A percentile compares a stretch with the other conserved stretches of the same genome.
phyloP scores from a whole-genome alignment of 345 rosid genomes.

The Eucalyptus leucophloia region DNA sequence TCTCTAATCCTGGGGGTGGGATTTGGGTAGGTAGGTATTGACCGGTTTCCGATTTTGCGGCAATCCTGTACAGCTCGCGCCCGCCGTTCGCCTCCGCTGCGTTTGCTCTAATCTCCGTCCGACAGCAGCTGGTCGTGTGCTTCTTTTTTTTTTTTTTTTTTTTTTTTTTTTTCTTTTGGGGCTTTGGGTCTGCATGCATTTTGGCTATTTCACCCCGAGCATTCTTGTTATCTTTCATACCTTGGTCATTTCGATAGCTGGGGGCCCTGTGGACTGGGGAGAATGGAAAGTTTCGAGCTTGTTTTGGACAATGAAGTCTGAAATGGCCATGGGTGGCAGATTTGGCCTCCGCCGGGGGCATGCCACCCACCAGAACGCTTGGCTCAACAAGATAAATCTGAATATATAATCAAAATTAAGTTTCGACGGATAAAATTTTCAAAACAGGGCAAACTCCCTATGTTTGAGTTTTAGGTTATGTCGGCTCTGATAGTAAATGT shows the following conservation, averaged over 20 bases:
- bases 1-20: background rate
- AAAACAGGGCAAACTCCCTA: no score
- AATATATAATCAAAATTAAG: no score
- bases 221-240: background rate
- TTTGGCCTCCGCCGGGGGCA: no score
- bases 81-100: background rate
- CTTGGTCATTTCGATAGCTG: background rate
- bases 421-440: no score
- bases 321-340: no score
- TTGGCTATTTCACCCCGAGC: background rate
- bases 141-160: no score
- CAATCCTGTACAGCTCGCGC: background rate
- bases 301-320: background rate
- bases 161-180: background rate
- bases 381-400: fast-evolving
- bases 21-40: background rate
- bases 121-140: background rate
- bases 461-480: no score
- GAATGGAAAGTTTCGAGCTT: background rate
- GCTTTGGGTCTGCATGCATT: background rate
- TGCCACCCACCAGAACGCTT: no score
- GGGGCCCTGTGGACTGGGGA: background rate
- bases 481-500: no score
- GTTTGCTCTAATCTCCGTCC: background rate
- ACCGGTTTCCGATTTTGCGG: background rate